Percentiles rank a stretch among this genome's conserved stretches.
Conservation (phyloP, 2,329 filamentous ascomycete species). For the Pseudogymnoascus sp. region DNA sequence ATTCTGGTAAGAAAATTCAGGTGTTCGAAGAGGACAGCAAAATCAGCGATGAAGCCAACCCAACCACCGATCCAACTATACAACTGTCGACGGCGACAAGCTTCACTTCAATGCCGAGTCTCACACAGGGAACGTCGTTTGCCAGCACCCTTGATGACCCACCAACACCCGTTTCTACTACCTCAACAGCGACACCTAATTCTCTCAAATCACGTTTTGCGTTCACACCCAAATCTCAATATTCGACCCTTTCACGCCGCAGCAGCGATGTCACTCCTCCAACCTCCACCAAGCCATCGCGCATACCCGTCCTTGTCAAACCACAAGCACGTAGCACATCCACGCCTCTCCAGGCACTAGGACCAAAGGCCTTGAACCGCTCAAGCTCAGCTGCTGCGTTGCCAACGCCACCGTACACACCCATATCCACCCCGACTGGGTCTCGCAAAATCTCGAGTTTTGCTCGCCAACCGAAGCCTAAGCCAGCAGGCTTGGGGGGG, state of each 20-base stretch:
- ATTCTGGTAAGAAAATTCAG: constrained; percentile 9
- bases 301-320: constrained; percentile 25
- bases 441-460: not conserved
- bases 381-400: constrained; percentile 11
- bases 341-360: constrained; percentile 28
- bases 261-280: constrained; percentile 16
- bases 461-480: not conserved
- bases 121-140: constrained; percentile 19
- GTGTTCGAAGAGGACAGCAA: not conserved
- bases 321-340: constrained; percentile 14
- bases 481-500: constrained; percentile 14
- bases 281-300: constrained; percentile 18
- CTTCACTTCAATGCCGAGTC: constrained; percentile 14
- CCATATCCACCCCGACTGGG: constrained; percentile 2
- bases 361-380: constrained; percentile 21
- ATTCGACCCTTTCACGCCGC: constrained; percentile 13
- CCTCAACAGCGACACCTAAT: not conserved
- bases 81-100: not conserved
- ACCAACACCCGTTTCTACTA: constrained; percentile 16
- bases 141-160: constrained; percentile 20
- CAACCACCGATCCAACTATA: not conserved
- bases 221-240: not conserved
- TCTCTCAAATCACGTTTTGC: constrained; percentile 2
- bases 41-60: not conserved
- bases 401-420: constrained; percentile 24